A percentile compares a stretch with the other conserved stretches of the same genome.
phyloP scores from a whole-genome alignment of 345 rosid species.

The Gossypium raimondii region DNA sequence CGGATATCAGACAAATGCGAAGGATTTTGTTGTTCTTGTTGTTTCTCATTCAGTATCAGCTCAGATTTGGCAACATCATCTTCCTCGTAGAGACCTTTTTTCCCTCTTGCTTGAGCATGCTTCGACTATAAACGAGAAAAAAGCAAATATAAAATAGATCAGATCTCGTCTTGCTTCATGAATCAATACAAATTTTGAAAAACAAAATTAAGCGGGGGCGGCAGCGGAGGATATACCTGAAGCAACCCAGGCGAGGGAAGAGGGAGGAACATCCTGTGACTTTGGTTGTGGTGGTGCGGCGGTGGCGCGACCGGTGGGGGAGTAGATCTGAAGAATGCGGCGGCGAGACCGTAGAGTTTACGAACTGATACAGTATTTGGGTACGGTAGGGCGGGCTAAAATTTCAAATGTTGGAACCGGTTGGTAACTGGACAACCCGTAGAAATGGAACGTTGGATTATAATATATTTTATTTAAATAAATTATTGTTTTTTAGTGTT shows the following conservation, averaged over 20 bases:
- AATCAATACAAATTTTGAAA: conserved; percentile 2
- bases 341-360: too few species aligned
- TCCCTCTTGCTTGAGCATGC: conserved; percentile 53
- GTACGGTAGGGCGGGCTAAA: too few species aligned
- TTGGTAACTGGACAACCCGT: not conserved
- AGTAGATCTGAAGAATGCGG: too few species aligned
- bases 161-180: conserved; percentile 5
- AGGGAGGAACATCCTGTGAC: too few species aligned
- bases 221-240: too few species aligned
- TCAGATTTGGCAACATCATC: conserved; percentile 61
- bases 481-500: not conserved
- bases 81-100: conserved; percentile 64
- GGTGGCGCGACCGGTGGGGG: too few species aligned
- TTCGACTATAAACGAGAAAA: conserved; percentile 39
- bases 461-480: not conserved
- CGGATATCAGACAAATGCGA: conserved; percentile 40
- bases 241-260: too few species aligned
- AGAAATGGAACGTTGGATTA: not conserved
- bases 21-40: conserved; percentile 46
- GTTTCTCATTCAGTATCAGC: conserved; percentile 55
- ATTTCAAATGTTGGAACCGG: not conserved
- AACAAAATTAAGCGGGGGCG: not conserved
- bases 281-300: too few species aligned
- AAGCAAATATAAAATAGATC: not conserved
- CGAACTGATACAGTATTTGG: too few species aligned